phyloP scores from a whole-genome alignment of 2,329 filamentous ascomycete species.

The Stemphylium lycopersici region DNA sequence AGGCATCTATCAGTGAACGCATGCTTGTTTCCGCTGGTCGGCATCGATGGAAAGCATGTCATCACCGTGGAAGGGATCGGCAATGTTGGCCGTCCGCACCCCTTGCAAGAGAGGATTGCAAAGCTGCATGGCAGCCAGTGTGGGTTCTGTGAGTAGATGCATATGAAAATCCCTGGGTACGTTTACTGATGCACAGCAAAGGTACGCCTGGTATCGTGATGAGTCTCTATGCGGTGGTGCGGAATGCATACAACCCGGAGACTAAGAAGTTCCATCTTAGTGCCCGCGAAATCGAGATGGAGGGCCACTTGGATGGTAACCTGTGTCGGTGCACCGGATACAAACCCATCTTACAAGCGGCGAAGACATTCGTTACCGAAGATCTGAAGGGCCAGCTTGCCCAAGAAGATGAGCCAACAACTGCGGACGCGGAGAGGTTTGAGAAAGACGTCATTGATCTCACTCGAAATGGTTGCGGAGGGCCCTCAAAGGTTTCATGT shows the following conservation, averaged over 20 bases:
- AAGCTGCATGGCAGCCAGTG: slow-evolving; percentile 91
- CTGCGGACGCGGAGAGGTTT: slow-evolving; percentile 47
- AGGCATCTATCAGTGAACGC: slow-evolving; percentile 96
- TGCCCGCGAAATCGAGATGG: slow-evolving; percentile 46
- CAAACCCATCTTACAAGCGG: slow-evolving; percentile 87
- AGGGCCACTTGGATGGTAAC: slow-evolving; percentile 80
- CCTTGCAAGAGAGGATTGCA: slow-evolving; percentile 86
- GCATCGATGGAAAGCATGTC: slow-evolving; percentile 94
- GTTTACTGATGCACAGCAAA: neutral
- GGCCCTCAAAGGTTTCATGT: slow-evolving; percentile 39
- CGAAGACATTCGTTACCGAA: slow-evolving; percentile 78
- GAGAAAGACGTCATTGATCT: slow-evolving; percentile 37
- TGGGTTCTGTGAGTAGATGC: slow-evolving; percentile 69
- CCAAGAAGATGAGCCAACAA: slow-evolving; percentile 58
- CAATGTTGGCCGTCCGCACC: slow-evolving; percentile 81
- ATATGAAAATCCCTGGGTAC: accelerated
- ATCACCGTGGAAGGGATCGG: slow-evolving; percentile 96
- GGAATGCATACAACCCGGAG: slow-evolving; percentile 63
- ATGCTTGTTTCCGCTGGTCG: slow-evolving; percentile 87
- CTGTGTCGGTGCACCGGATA: slow-evolving; percentile 94
- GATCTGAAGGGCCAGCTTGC: slow-evolving; percentile 54
- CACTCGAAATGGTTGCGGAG: slow-evolving; percentile 30
- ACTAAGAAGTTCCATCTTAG: slow-evolving; percentile 44
- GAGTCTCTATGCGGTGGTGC: slow-evolving; percentile 83
- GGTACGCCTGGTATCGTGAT: slow-evolving; percentile 92